Percentiles rank a stretch among this genome's conserved stretches.
Conservation (phyloP, 2,329 filamentous ascomycete species). For the Chrysoporthe deuterocubensis region DNA sequence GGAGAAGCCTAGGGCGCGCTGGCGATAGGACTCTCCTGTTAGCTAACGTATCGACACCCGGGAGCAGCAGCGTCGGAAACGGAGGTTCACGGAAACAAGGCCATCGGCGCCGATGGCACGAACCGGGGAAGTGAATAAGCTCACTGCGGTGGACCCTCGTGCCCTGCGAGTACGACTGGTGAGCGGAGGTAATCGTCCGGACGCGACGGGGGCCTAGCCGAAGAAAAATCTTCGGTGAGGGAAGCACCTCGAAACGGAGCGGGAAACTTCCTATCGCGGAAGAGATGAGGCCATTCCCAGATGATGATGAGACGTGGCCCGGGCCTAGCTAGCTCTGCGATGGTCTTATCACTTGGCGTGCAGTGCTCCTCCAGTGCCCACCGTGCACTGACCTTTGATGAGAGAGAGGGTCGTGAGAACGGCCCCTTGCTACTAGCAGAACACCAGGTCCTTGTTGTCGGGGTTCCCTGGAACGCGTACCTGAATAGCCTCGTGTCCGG, state of each 20-base stretch:
- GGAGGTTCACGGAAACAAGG: slow-evolving; percentile 16
- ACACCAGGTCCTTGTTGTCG: neutral
- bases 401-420: neutral
- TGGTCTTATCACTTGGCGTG: slow-evolving; percentile 5
- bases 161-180: neutral
- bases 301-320: neutral
- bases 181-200: slow-evolving; percentile 20
- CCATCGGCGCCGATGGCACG: slow-evolving; percentile 14
- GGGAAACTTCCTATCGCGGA: slow-evolving; percentile 5
- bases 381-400: neutral
- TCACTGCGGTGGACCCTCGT: slow-evolving; percentile 8
- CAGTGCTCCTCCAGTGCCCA: neutral
- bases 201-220: neutral
- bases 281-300: slow-evolving; percentile 17
- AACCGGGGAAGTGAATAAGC: slow-evolving; percentile 15
- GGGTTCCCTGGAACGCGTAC: neutral
- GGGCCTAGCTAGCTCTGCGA: neutral
- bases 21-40: neutral
- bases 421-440: neutral
- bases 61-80: neutral
- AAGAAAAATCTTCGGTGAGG: neutral
- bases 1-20: neutral
- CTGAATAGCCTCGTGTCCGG: slow-evolving; percentile 17
- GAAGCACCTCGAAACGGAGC: neutral
- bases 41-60: neutral